phyloP scores from a whole-genome alignment of 768 basidiomycete species.

The Gelatoporia subvermispora region DNA sequence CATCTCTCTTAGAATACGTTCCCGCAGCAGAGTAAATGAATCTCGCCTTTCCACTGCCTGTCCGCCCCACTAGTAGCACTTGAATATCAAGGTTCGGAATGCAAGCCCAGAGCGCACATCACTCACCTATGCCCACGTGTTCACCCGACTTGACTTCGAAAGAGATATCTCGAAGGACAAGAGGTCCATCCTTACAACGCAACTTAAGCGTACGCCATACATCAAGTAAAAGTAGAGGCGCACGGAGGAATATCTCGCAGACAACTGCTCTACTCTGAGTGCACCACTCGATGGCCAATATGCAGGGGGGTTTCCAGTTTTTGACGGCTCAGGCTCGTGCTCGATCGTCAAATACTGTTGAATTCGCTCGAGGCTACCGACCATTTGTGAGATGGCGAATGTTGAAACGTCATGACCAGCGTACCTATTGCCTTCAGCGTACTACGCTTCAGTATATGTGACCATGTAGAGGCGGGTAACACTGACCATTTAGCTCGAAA shows the following conservation, averaged over 20 bases:
- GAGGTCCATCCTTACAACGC: constrained; percentile 41
- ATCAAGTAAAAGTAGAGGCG: not conserved
- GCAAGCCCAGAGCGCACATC: not conserved
- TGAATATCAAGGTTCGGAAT: not conserved
- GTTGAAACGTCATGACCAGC: too few relatives aligned
- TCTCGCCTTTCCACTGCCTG: constrained; percentile 50
- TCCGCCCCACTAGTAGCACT: constrained; percentile 42
- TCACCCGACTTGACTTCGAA: constrained; percentile 53
- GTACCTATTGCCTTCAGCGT: constrained; percentile 26
- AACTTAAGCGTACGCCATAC: not conserved
- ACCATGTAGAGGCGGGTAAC: not conserved
- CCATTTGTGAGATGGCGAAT: not conserved
- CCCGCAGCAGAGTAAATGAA: too few relatives aligned
- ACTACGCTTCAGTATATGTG: too few relatives aligned
- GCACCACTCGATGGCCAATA: constrained; percentile 56
- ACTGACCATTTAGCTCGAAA: constrained; percentile 41
- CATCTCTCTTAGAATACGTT: not conserved
- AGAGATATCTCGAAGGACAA: constrained; percentile 47
- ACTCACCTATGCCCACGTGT: constrained; percentile 49
- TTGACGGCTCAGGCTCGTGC: constrained; percentile 40
- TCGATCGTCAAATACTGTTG: constrained; percentile 52
- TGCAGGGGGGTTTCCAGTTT: constrained; percentile 44
- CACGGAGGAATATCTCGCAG: constrained; percentile 38
- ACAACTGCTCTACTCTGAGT: constrained; percentile 42
- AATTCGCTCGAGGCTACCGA: constrained; percentile 41